Evolutionary conservation across 2,329 filamentous ascomycete species (phyloP), one percentile per base, ranked within the genome.

Genomic region (Colletotrichum shisoi): DNA sequence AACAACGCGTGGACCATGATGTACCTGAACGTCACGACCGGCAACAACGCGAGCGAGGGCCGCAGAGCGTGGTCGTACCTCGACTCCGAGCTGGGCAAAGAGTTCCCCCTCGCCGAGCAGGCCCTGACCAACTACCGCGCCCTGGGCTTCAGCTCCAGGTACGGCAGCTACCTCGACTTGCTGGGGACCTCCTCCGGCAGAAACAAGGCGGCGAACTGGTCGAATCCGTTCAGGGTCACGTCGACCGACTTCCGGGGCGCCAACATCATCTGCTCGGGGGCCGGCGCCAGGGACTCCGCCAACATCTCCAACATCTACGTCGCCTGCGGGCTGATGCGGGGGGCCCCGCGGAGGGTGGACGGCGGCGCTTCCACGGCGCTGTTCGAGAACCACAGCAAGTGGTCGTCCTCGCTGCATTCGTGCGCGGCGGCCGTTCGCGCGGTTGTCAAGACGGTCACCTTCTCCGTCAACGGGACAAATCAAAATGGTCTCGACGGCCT

Each of bases 401-500:
- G 81, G 81, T 76, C 77, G 1, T 71, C 77, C 4, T 77, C 80
- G 0, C 63, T 84, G 0, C 82, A 83, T 64, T 74, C 75, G 0
- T 85, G 82, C 68, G 80, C 81, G 1, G 77, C 76, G 0, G 72
- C 79, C 0, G 69, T 79, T 3, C 78, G 78, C 56, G 81, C 82
- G 3, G 77, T 75, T 1, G 75, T 85, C 63, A 84, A 84, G 69
- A 80, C 77, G 0, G 80, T 82, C 7, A 72, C 72, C 0, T 83
- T 85, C 67, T 68, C 71, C 2, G 77, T 74, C 69, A 84, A 84
- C 67, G 78, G 77, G 3, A 81, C 79, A 0, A 63, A n/a, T n/a
- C n/a, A n/a, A n/a, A n/a, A 39, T 4, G 74, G 71, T 7, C 67
- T 84, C 0, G 70, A 72, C 11, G 73, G 73, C 2, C 71, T 84